These are phyloP conservation scores for Leishmania amazonensis DNA, from an alignment of 208 protist genomes.

Conservation along the genomic window DNA sequence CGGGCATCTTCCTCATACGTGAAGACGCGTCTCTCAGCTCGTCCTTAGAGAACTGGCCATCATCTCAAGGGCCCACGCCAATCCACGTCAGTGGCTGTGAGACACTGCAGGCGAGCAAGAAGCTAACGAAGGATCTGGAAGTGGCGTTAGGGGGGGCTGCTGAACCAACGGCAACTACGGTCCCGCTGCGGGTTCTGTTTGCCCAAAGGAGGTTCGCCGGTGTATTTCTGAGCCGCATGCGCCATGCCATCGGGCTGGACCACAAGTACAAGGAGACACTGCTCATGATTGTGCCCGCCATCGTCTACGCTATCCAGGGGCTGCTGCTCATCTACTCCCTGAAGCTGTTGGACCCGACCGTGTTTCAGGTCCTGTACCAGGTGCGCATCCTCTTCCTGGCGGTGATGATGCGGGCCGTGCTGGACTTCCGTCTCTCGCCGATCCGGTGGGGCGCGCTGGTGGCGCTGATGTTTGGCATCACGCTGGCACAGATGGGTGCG, in stretches of 20 bases:
- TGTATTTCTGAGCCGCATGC: slow-evolving; percentile 9
- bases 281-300: slow-evolving; percentile 53
- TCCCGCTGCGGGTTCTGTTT: background rate
- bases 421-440: slow-evolving; percentile 37
- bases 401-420: slow-evolving; percentile 35
- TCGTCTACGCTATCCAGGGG: slow-evolving; percentile 63
- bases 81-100: too few relatives aligned
- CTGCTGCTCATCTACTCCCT: slow-evolving; percentile 50
- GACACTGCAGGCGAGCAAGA: too few relatives aligned
- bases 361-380: slow-evolving; percentile 72
- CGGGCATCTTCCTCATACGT: too few relatives aligned
- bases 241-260: slow-evolving; percentile 23
- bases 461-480: slow-evolving; percentile 43
- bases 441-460: slow-evolving; percentile 53
- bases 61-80: too few relatives aligned
- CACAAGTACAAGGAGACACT: slow-evolving; percentile 35
- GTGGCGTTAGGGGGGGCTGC: too few relatives aligned
- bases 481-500: slow-evolving; percentile 41
- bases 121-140: too few relatives aligned
- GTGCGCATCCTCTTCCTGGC: slow-evolving; percentile 60
- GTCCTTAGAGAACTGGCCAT: too few relatives aligned
- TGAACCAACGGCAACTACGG: too few relatives aligned
- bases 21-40: too few relatives aligned
- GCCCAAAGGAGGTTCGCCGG: background rate
- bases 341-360: slow-evolving; percentile 47